Evolutionary conservation across 129 eudicot species (phyloP).

Genomic region (Saposhnikovia divaricata): DNA sequence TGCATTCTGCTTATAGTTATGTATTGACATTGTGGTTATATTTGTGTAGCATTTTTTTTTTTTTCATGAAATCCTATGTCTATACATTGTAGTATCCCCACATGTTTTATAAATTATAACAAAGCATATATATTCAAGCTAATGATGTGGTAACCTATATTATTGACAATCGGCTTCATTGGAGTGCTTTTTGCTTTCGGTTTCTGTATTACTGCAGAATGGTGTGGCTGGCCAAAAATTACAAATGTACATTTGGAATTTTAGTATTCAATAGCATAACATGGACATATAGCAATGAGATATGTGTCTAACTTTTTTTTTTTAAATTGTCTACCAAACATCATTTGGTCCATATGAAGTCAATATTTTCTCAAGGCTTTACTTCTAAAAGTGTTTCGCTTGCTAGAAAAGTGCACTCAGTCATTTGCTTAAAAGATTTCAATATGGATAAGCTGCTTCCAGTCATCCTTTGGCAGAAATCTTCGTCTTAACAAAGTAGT

Average conservation of each 20-base stretch:
- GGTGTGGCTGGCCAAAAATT: not conserved
- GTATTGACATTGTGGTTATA: not conserved
- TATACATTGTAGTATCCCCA: slow-evolving; percentile 6
- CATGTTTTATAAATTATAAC: not conserved
- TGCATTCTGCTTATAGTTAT: slow-evolving; percentile 6
- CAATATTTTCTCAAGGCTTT: not conserved
- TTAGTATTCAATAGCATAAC: not conserved
- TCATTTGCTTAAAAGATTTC: no score
- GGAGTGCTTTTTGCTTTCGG: not conserved
- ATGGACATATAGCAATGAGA: not conserved
- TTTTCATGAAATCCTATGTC: not conserved
- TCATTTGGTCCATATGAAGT: not conserved
- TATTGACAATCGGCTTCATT: not conserved
- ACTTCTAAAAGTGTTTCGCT: not conserved
- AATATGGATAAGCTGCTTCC: not conserved
- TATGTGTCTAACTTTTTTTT: not conserved
- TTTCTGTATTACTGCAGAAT: not conserved
- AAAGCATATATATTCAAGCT: not conserved
- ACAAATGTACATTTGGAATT: not conserved
- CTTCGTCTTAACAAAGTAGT: no score
- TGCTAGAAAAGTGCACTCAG: not conserved
- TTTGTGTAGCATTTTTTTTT: slow-evolving; percentile 5
- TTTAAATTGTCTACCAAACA: not conserved
- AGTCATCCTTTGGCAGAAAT: no score
- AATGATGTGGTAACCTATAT: not conserved